Base-by-base conservation (phyloP, 108 stramenopile species). In the Chaetoceros muelleri region DNA sequence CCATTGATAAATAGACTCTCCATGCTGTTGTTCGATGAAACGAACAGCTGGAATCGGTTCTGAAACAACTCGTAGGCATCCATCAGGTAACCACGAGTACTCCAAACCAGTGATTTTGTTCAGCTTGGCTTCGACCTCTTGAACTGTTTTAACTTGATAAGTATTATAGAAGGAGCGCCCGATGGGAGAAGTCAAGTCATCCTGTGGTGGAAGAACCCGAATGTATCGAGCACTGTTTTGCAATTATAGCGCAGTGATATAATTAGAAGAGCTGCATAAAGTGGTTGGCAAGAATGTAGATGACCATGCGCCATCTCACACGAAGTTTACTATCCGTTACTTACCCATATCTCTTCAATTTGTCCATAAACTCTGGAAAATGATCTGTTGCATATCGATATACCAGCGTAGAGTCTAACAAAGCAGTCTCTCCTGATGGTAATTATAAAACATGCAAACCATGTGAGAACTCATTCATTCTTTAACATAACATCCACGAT, bases 371-470 rank as follows among this genome's bases (percentile, higher is more conserved):
- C 24, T 79, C 63, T 27, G 85, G 90, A 56, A 66, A 66, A 8
- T 66, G 54, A 21, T 81, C 75, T 30, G 64, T 46, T 2, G 76
- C 73, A 44, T 60, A 78, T 28, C 66, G 70, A 75, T 78, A 85
- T 18, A 91, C 75, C 58, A 75, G 23, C 26, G 79, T 78, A 7
- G 83, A 85, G 58, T 78, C 79, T 48, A 91, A 74, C 30, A 91
- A 55, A 1, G 90, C 82, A 21, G 90, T 91, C 49, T 91, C 82
- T 23, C 90, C n/a, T n/a, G n/a, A n/a, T n/a, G n/a, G n/a, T n/a
- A n/a, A n/a, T n/a, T n/a, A n/a, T n/a, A n/a, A n/a, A n/a, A n/a
- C n/a, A n/a, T n/a, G n/a, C n/a, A n/a, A n/a, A n/a, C n/a, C n/a
- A n/a, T n/a, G n/a, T n/a, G n/a, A n/a, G n/a, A n/a, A n/a, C n/a